Percentiles rank a stretch among this genome's conserved stretches.
phyloP scores from a whole-genome alignment of 176 grass and related monocot species.

The Pontederia paniculata region DNA sequence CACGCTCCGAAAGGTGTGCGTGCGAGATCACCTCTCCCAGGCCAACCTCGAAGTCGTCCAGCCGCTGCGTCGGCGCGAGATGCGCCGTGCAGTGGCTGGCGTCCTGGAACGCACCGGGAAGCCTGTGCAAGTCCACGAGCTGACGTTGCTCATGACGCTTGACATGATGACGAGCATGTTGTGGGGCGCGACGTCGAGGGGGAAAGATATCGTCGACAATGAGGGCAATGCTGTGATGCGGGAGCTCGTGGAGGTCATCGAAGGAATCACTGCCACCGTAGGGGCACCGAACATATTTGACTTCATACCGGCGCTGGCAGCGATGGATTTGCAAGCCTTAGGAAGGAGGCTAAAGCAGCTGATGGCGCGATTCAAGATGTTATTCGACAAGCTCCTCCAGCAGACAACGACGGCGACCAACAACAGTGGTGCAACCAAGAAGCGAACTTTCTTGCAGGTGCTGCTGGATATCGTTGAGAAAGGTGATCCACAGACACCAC shows the following conservation, averaged over 20 bases:
- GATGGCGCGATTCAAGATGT: slow-evolving; percentile 28
- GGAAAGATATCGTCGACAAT: slow-evolving; percentile 26
- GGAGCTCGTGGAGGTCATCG: too few relatives aligned
- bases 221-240: neutral
- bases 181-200: slow-evolving; percentile 42
- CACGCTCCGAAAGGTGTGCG: too few relatives aligned
- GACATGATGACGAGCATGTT: slow-evolving; percentile 36
- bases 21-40: too few relatives aligned
- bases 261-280: too few relatives aligned
- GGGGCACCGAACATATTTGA: too few relatives aligned
- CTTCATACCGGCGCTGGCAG: too few relatives aligned
- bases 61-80: slow-evolving; percentile 43
- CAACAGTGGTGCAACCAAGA: too few relatives aligned
- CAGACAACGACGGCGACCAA: slow-evolving; percentile 23
- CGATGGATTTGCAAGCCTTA: slow-evolving; percentile 53
- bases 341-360: slow-evolving; percentile 24
- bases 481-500: slow-evolving; percentile 40
- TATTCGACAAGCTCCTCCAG: slow-evolving; percentile 38
- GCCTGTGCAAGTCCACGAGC: slow-evolving; percentile 35
- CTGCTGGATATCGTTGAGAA: slow-evolving; percentile 53
- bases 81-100: slow-evolving; percentile 27
- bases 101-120: slow-evolving; percentile 5
- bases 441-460: slow-evolving; percentile 31
- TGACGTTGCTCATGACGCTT: slow-evolving; percentile 53
- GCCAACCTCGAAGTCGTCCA: too few relatives aligned